Evolutionary conservation across 78 protist species (phyloP).

Genomic region (Pigoraptor vietnamica): DNA sequence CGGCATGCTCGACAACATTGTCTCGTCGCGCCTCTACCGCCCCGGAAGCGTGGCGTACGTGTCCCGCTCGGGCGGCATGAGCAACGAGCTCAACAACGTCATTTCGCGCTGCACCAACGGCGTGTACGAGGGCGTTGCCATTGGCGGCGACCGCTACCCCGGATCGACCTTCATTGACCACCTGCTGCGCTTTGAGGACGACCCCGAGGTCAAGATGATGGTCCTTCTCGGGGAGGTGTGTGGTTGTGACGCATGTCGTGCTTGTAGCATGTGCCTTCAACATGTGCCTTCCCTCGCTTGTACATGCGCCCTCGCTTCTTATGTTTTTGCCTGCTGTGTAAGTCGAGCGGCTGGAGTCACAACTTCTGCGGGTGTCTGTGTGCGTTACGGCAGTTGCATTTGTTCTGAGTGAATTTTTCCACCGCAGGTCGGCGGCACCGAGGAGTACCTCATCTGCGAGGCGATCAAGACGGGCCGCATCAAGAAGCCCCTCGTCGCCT

Average conservation of each 20-base stretch:
- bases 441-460: slow-evolving; percentile 75
- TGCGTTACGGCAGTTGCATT: no score
- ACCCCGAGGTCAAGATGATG: slow-evolving; percentile 68
- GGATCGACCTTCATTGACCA: slow-evolving; percentile 81
- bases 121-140: slow-evolving; percentile 87
- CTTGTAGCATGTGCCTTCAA: no score
- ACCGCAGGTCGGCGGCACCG: slow-evolving; percentile 79
- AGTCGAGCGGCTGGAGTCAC: no score
- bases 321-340: background rate
- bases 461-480: slow-evolving; percentile 71
- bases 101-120: slow-evolving; percentile 82
- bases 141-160: slow-evolving; percentile 92
- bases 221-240: slow-evolving; percentile 79
- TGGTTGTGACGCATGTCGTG: background rate
- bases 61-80: slow-evolving; percentile 82
- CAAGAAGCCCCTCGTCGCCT: slow-evolving; percentile 88
- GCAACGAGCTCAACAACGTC: slow-evolving; percentile 87
- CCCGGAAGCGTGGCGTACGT: slow-evolving; percentile 90
- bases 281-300: background rate
- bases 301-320: background rate
- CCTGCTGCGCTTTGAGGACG: slow-evolving; percentile 50
- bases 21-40: slow-evolving; percentile 82
- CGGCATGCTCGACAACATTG: slow-evolving; percentile 85
- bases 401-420: background rate
- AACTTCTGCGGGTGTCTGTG: no score